Evolutionary conservation across 257 asterid species (phyloP), one percentile per base, ranked within the genome.

Genomic region (Ajuga chamaepitys): DNA sequence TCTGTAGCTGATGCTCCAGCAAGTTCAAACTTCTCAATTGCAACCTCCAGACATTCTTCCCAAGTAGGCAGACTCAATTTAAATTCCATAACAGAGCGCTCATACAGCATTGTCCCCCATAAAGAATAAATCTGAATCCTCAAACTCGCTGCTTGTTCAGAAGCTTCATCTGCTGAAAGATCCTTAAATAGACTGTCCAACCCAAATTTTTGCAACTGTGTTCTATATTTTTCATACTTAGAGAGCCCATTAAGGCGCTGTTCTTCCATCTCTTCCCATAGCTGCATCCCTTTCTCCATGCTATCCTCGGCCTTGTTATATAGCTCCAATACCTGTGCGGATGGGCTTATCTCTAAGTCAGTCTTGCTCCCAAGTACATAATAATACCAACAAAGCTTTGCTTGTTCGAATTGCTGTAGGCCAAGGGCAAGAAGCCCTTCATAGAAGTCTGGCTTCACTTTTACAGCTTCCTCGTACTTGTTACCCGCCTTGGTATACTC

Each of bases 381-480:
- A 50, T 78, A 86, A 72, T 79, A 84, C 99, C 99, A 94, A 56
- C 79, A 78, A 58, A 90, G 91, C 69, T 90, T 94, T 13, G 99
- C 99, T 48, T 81, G 88, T 70, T 94, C 99, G 67, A 88, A 94
- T 68, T 81, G 95, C 80, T 78, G 95, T 58, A 78, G 87, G 48
- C 99, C 97, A 24, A 90, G 97, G 42, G 99, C 99, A 42, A 94
- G 87, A 79, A 77, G 86, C 73, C 93, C 97, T 75, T 94, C 99
- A 32, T 88, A 88, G 74, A 94, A 94, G 78, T 94, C 95, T 35
- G 95, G 92, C 81, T 88, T 91, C 62, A 86, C 64, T 77, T 74
- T 85, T 21, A 91, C 71, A 65, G 98, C 92, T 57, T 86, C 98
- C 75, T 85, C 92, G 7, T 91, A 91, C 63, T 73, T 82, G 72